Conservation (phyloP, 306 rosid species). For the Corylus heterophylla region DNA sequence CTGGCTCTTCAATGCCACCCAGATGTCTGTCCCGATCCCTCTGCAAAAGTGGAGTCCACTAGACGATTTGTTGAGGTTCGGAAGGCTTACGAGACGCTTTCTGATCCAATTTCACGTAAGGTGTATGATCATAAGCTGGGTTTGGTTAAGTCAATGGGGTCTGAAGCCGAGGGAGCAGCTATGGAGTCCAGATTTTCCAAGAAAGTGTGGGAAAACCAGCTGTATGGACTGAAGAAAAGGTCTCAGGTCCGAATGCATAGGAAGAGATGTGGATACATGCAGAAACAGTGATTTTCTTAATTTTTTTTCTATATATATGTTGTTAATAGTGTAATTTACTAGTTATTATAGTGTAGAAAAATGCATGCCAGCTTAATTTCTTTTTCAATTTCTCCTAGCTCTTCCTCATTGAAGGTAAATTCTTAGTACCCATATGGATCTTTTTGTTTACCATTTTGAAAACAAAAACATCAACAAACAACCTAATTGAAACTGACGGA, state of each 20-base stretch:
- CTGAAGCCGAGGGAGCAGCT: not conserved
- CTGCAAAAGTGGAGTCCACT: slow-evolving; percentile 31
- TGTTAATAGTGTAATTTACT: no score
- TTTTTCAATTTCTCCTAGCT: no score
- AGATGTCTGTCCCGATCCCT: slow-evolving; percentile 28
- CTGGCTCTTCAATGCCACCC: slow-evolving; percentile 44
- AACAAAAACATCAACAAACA: no score
- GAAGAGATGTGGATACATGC: slow-evolving; percentile 10
- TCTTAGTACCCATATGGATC: no score
- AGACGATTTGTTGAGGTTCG: slow-evolving; percentile 38
- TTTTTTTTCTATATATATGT: no score
- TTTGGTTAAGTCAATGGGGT: slow-evolving; percentile 3
- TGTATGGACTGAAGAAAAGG: slow-evolving; percentile 27
- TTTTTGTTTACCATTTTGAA: no score
- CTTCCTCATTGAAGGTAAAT: no score
- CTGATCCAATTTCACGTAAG: slow-evolving; percentile 33
- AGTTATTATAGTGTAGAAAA: no score
- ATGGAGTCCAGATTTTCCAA: slow-evolving; percentile 15
- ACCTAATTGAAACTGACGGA: no score
- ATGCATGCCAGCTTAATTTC: no score
- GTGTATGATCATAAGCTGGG: slow-evolving; percentile 36
- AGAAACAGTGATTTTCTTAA: not conserved
- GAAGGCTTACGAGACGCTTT: slow-evolving; percentile 44
- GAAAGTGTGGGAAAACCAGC: slow-evolving; percentile 45
- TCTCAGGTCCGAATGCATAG: slow-evolving; percentile 29